These are phyloP conservation scores for Mortierella sp. DNA, from an alignment of 371 early-diverging fungal species.

Conservation along the genomic window DNA sequence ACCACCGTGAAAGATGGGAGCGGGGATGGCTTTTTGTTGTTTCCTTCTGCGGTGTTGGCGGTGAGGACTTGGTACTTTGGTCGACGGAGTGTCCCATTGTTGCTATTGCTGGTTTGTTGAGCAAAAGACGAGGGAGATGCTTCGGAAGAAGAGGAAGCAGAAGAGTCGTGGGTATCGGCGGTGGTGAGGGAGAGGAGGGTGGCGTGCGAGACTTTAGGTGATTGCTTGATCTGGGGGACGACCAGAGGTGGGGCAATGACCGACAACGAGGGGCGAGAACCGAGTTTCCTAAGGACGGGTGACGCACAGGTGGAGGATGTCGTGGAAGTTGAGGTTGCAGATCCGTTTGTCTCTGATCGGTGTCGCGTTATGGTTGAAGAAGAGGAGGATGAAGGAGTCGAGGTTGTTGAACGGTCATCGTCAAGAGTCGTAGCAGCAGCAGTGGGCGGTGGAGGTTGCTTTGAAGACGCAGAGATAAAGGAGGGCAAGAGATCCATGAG, in stretches of 20 bases:
- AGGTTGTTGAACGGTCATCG: background rate
- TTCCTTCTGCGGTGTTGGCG: background rate
- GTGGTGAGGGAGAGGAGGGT: background rate
- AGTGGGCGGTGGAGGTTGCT: background rate
- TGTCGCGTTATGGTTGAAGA: background rate
- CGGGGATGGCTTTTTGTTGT: background rate
- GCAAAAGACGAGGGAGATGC: background rate
- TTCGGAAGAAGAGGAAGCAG: background rate
- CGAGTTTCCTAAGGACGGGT: constrained; percentile 1
- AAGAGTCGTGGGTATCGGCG: background rate
- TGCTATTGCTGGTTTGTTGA: background rate
- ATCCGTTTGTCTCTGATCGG: constrained; percentile 4
- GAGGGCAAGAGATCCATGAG: constrained; percentile 1
- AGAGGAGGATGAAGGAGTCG: background rate
- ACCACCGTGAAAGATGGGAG: constrained; percentile 2
- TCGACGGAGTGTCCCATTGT: background rate
- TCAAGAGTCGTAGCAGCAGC: background rate
- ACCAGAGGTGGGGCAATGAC: background rate
- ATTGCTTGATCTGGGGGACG: background rate
- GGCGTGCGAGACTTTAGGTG: background rate
- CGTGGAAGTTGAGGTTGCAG: background rate
- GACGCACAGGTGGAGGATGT: constrained; percentile 4
- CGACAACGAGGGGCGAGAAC: constrained; percentile 1
- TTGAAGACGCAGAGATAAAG: background rate
- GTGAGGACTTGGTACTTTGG: background rate